phyloP scores from a whole-genome alignment of 805 yeast genomes.

The Yarrowia porcina region DNA sequence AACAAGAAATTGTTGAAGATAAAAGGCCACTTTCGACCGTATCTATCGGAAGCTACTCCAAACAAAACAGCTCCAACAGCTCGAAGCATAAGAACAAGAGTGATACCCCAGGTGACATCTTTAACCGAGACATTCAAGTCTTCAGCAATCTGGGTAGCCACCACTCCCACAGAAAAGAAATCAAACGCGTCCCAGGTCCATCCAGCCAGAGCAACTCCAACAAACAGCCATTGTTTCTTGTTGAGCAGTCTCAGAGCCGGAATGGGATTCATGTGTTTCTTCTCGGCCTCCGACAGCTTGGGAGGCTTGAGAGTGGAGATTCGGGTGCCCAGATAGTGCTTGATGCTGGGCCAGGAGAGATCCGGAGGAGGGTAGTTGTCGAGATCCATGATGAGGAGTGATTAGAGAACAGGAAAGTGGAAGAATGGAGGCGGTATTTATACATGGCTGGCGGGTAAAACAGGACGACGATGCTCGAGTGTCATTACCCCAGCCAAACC shows the following conservation, averaged over 20 bases:
- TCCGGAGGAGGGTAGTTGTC: conserved; percentile 29
- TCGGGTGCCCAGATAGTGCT: conserved; percentile 37
- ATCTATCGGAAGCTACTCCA: conserved; percentile 58
- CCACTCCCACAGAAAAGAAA: conserved; percentile 59
- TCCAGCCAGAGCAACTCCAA: conserved; percentile 56
- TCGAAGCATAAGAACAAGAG: conserved; percentile 67
- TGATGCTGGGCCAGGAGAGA: conserved; percentile 31
- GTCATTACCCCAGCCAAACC: not conserved
- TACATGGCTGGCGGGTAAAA: too few relatives aligned
- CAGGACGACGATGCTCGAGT: too few relatives aligned
- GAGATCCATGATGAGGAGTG: not conserved
- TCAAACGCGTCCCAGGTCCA: conserved; percentile 77
- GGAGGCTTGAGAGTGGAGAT: conserved; percentile 36
- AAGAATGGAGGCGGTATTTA: not conserved
- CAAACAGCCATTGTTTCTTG: conserved; percentile 57
- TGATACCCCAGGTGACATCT: conserved; percentile 68
- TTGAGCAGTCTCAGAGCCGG: conserved; percentile 50
- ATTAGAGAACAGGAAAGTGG: not conserved
- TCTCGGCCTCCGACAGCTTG: not conserved
- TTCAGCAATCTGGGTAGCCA: conserved; percentile 50
- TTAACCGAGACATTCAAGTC: conserved; percentile 46
- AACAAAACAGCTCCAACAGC: conserved; percentile 67
- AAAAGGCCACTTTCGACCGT: conserved; percentile 66
- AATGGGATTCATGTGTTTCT: conserved; percentile 52
- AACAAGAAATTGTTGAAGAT: conserved; percentile 51